Evolutionary conservation across 225 moss, liverwort and hornwort genomes (phyloP), one percentile per base, ranked within the genome.

Genomic region (Pleurozium schreberi): DNA sequence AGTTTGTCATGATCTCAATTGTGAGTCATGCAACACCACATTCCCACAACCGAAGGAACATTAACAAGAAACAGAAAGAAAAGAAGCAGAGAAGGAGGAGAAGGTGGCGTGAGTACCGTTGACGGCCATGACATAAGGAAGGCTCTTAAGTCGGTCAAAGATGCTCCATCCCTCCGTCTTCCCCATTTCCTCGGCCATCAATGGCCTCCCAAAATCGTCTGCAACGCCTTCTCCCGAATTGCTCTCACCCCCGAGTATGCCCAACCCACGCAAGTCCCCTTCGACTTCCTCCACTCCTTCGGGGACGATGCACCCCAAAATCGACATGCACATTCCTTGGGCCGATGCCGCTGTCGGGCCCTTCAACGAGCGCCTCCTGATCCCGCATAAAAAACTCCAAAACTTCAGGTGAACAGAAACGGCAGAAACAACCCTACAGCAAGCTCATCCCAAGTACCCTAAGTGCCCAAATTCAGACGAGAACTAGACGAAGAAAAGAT

Each of bases 171-270:
- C 91, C 28, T 75, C 86, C 58, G 30, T 67, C 84, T 81, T 93
- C 75, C 65, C 81, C 66, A n/a, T 86, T 86, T 91, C 90, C 84
- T 91, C 88, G 63, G 90, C 93, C 91, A 93, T 93, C 88, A 82
- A 58, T 70, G 38, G 63, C 65, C 80, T 79, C 65, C n/a, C n/a
- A n/a, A n/a, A n/a, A n/a, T n/a, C 57, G 63, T 60, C 80, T 34
- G 36, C 82, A 65, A 64, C 69, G 27, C 40, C 66, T 74, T 75
- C 71, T 86, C 27, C 58, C 64, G 57, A n/a, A 69, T 60, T 13
- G 22, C 59, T 26, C 67, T 88, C 58, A 70, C 65, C 89, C 60
- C 75, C 81, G 60, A 43, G 11, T 68, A 47, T 62, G 53, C 80
- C 74, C 76, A 88, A 50, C 31, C 31, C 65, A 43, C 53, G 52